Percentiles rank a stretch among this genome's conserved stretches.
These are phyloP conservation scores for Simplicillium aogashimaense DNA, from an alignment of 2,329 filamentous ascomycete genomes.

Conservation along the genomic window DNA sequence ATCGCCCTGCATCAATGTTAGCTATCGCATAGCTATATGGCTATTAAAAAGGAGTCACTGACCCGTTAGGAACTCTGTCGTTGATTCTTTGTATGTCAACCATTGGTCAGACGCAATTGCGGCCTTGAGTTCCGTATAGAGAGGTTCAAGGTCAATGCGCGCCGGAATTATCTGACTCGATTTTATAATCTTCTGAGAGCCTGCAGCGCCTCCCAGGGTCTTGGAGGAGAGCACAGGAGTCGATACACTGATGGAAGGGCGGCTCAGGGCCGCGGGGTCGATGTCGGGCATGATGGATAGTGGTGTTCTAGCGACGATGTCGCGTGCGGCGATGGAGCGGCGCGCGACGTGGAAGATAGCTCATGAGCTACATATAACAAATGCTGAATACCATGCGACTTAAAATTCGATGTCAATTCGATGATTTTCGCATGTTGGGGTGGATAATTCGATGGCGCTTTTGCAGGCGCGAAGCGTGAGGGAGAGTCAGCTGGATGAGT, in stretches of 20 bases:
- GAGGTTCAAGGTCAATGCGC: slow-evolving; percentile 57
- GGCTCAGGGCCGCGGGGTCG: slow-evolving; percentile 59
- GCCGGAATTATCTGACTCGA: slow-evolving; percentile 53
- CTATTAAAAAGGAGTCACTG: slow-evolving; percentile 4
- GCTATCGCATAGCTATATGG: slow-evolving; percentile 15
- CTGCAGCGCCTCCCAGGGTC: slow-evolving; percentile 42
- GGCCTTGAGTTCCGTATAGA: slow-evolving; percentile 52
- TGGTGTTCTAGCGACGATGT: slow-evolving; percentile 22
- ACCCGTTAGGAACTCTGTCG: slow-evolving; percentile 55
- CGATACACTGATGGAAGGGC: slow-evolving; percentile 45
- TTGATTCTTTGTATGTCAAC: slow-evolving; percentile 53
- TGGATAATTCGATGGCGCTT: slow-evolving; percentile 27
- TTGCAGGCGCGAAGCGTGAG: slow-evolving; percentile 11
- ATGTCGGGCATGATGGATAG: slow-evolving; percentile 52
- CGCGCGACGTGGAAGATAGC: slow-evolving; percentile 30
- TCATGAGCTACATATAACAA: slow-evolving; percentile 34
- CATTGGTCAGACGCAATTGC: slow-evolving; percentile 52
- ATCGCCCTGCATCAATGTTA: slow-evolving; percentile 35
- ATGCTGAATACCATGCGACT: slow-evolving; percentile 30
- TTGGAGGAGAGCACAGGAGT: slow-evolving; percentile 51
- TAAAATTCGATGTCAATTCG: slow-evolving; percentile 24
- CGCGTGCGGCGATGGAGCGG: slow-evolving; percentile 37
- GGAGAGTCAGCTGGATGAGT: slow-evolving; percentile 18
- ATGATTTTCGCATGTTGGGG: slow-evolving; percentile 34
- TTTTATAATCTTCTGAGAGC: slow-evolving; percentile 42